phyloP scores from a whole-genome alignment of 495 filamentous ascomycete species.

The Penicillium soppii region DNA sequence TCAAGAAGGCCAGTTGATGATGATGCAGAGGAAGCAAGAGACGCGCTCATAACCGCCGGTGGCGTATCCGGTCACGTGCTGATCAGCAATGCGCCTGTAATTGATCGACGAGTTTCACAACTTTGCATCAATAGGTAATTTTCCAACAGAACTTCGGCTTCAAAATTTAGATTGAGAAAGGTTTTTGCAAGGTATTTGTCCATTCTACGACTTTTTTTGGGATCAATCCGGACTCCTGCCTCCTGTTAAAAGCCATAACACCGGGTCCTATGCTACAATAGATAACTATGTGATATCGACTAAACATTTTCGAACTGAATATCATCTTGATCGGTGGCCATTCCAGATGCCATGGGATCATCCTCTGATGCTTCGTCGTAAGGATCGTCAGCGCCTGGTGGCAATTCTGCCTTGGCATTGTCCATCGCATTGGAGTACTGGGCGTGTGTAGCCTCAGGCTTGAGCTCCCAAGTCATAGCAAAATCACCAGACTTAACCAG shows the following conservation, averaged over 20 bases:
- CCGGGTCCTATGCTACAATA: conserved; percentile 30
- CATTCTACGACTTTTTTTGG: conserved; percentile 4
- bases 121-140: no score
- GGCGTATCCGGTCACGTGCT: neutral
- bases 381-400: conserved; percentile 42
- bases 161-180: no score
- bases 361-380: conserved; percentile 47
- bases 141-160: no score
- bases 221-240: neutral
- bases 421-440: conserved; percentile 45
- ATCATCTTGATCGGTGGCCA: conserved; percentile 64
- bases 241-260: conserved; percentile 13
- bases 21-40: conserved; percentile 2
- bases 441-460: conserved; percentile 64
- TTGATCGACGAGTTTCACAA: no score
- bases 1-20: neutral
- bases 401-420: conserved; percentile 46
- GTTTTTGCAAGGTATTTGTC: neutral
- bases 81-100: neutral
- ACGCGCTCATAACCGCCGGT: conserved; percentile 1
- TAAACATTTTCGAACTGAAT: conserved; percentile 74
- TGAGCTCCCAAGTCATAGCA: conserved; percentile 80
- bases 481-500: conserved; percentile 78
- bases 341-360: conserved; percentile 41
- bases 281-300: neutral